phyloP scores from a whole-genome alignment of 2,329 filamentous ascomycete genomes.

The Raffaelea ambrosiae region DNA sequence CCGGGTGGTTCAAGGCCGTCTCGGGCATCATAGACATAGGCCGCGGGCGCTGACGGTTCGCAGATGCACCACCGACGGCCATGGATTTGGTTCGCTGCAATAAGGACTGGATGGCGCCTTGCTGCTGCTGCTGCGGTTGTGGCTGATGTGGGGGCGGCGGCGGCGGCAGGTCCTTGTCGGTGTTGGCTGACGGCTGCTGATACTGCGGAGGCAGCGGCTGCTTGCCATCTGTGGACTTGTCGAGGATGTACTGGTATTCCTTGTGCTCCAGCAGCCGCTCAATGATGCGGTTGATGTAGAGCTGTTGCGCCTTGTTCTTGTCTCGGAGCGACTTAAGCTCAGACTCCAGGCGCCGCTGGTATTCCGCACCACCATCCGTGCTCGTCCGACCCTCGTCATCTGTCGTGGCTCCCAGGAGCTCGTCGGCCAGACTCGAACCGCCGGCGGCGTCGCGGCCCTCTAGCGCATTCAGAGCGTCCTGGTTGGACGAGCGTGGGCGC shows the following conservation, averaged over 20 bases:
- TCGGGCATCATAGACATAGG: constrained; percentile 45
- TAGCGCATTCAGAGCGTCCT: constrained; percentile 55
- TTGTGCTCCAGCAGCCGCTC: constrained; percentile 89
- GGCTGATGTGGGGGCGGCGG: constrained; percentile 64
- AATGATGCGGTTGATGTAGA: constrained; percentile 99
- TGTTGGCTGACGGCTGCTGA: constrained; percentile 33
- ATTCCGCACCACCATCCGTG: constrained; percentile 24
- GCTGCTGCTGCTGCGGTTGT: constrained; percentile 55
- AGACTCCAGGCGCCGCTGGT: constrained; percentile 60
- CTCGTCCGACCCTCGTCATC: constrained; percentile 35
- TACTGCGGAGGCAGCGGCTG: constrained; percentile 36
- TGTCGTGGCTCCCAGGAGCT: constrained; percentile 64
- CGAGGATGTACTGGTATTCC: constrained; percentile 88
- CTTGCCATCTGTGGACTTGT: constrained; percentile 63
- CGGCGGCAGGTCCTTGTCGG: constrained; percentile 78
- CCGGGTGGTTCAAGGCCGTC: constrained; percentile 48
- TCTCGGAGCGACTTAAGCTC: constrained; percentile 78
- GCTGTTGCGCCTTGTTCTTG: constrained; percentile 91
- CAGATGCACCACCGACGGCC: constrained; percentile 31
- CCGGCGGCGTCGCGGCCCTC: constrained; percentile 40
- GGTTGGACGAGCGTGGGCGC: constrained; percentile 40
- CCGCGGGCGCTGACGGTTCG: constrained; percentile 31
- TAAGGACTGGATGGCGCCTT: constrained; percentile 42
- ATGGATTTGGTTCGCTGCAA: constrained; percentile 56
- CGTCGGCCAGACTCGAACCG: constrained; percentile 64